phyloP scores from a whole-genome alignment of 179 eudicot genomes.

The Amaranthus tricolor region DNA sequence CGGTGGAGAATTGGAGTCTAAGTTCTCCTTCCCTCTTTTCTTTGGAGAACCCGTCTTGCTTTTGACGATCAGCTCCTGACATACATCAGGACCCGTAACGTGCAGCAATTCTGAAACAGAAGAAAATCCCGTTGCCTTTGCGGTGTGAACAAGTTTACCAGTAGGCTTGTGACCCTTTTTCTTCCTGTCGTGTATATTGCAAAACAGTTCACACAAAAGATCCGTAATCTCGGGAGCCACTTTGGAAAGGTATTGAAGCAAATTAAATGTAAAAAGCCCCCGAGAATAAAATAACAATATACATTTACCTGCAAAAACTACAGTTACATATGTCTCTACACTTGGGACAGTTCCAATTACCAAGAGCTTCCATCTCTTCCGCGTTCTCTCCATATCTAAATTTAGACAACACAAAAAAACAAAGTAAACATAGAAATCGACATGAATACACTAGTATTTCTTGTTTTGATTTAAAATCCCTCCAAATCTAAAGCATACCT shows the following conservation, averaged over 20 bases:
- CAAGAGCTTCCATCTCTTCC: slow-evolving; percentile 44
- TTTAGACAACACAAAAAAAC: neutral
- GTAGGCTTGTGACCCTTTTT: slow-evolving; percentile 71
- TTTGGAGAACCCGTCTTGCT: slow-evolving; percentile 29
- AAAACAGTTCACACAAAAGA: neutral
- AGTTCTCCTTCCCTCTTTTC: slow-evolving; percentile 51
- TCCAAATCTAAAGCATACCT: slow-evolving; percentile 42
- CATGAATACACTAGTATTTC: neutral
- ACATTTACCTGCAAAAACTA: slow-evolving; percentile 63
- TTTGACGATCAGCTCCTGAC: slow-evolving; percentile 27
- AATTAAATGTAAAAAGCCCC: neutral
- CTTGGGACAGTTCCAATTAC: slow-evolving; percentile 70
- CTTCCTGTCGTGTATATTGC: slow-evolving; percentile 43
- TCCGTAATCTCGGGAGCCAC: neutral
- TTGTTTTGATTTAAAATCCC: neutral
- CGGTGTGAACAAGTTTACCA: slow-evolving; percentile 49
- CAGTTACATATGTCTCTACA: slow-evolving; percentile 81
- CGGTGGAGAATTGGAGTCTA: slow-evolving; percentile 23
- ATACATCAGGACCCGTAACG: slow-evolving; percentile 39
- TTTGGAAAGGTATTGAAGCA: neutral
- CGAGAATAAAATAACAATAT: no score
- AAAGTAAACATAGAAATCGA: neutral
- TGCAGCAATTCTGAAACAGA: slow-evolving; percentile 61
- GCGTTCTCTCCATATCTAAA: slow-evolving; percentile 70
- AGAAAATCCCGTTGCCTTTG: slow-evolving; percentile 69